Evolutionary conservation across 768 basidiomycete genomes (phyloP).

Genomic region (Porphyrellus cyaneotinctus): DNA sequence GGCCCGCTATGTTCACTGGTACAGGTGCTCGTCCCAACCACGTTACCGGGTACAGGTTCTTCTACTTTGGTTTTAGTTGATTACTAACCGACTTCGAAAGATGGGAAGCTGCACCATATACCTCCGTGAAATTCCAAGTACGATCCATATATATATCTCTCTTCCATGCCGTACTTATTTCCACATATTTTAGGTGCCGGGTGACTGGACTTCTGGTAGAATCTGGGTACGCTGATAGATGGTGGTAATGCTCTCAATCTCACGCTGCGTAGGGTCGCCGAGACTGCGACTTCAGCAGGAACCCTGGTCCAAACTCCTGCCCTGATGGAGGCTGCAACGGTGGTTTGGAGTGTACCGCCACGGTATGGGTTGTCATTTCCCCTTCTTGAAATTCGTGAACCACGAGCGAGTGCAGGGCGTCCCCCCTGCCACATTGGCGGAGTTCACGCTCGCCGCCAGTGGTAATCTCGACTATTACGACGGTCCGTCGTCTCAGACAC

Average conservation of each 20-base stretch:
- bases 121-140: conserved; percentile 28
- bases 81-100: conserved; percentile 17
- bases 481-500: conserved; percentile 32
- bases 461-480: conserved; percentile 55
- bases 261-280: conserved; percentile 39
- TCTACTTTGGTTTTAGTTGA: neutral
- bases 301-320: conserved; percentile 54
- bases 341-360: conserved; percentile 57
- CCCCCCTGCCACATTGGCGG: conserved; percentile 67
- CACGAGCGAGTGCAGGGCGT: conserved; percentile 39
- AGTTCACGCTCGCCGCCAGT: conserved; percentile 50
- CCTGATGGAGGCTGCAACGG: conserved; percentile 66
- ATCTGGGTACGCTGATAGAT: conserved; percentile 45
- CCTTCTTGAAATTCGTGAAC: neutral
- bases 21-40: conserved; percentile 44
- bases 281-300: conserved; percentile 55
- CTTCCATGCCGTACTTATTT: neutral
- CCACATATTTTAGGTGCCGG: conserved; percentile 41
- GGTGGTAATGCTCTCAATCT: neutral
- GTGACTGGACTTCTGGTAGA: conserved; percentile 62
- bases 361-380: conserved; percentile 29
- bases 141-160: neutral
- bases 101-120: conserved; percentile 31
- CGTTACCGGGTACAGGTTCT: conserved; percentile 42
- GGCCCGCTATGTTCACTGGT: conserved; percentile 61